Evolutionary conservation across 768 basidiomycete genomes (phyloP), one percentile per base, ranked within the genome.

Genomic region (Suillus luteus): DNA sequence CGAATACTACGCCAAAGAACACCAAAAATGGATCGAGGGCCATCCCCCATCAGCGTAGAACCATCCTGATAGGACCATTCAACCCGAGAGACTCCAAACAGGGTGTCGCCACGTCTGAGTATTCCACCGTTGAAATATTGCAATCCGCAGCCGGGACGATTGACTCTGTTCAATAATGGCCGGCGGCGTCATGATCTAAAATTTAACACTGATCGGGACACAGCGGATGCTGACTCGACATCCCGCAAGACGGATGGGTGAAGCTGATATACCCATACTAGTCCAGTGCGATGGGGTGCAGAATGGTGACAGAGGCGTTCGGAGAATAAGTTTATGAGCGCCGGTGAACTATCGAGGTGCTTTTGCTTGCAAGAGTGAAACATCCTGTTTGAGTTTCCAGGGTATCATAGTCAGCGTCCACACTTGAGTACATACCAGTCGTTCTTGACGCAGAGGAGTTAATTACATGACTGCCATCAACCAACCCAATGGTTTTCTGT

Each of bases 241-340:
- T n/a, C 52, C 52, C 5, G 52, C 33, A 1, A 54, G 52, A 35
- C 11, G 19, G 19, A 35, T 6, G 10, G 6, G 10, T 33, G 5
- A 35, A n/a, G 31, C 33, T 54, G 31, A n/a, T 35, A 35, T 35
- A 54, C n/a, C 52, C 52, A 54, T 54, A 54, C 52, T 54, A 17
- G 51, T 52, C 17, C 31, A n/a, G 33, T 33, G 19, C 52, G 5
- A 7, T 54, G 52, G 31, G 33, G 31, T 1, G 11, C 31, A 1
- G 11, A n/a, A 54, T 1, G 19, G 5, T 54, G 52, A 35, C 27
- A 27, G 27, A 51, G 49, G 49, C 15, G 27, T 31, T 51, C 24
- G 49, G 49, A 17, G 27, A 27, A 51, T 17, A 17, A 31, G 49
- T 51, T 51, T 27, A 17, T 31, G 27, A 51, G 49, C 2, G 8